Percentiles rank a stretch among this genome's conserved stretches.
Conservation (phyloP, 2,329 filamentous ascomycete genomes). For the Claviceps arundinis region DNA sequence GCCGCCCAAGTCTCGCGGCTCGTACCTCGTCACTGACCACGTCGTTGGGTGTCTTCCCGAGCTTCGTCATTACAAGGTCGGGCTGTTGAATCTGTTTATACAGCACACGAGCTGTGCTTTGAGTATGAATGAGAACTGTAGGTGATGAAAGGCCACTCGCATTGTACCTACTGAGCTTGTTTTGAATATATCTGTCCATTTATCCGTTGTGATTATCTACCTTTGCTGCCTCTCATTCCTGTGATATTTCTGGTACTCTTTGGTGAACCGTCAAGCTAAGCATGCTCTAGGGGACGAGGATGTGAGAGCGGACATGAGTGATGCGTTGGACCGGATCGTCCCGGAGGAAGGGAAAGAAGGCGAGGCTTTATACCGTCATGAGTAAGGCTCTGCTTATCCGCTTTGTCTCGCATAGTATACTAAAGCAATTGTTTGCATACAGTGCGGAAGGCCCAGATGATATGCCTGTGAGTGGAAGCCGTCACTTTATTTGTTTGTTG, state of each 20-base stretch:
- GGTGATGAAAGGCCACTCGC: slow-evolving; percentile 3
- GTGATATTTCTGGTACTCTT: neutral
- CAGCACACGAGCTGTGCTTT: slow-evolving; percentile 92
- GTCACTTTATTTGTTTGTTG: neutral
- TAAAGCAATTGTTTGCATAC: neutral
- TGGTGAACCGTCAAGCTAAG: neutral
- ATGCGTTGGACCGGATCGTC: slow-evolving; percentile 81
- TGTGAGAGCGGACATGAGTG: slow-evolving; percentile 87
- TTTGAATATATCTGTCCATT: neutral
- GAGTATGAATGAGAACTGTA: slow-evolving; percentile 81
- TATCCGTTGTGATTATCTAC: neutral
- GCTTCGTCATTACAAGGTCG: slow-evolving; percentile 70
- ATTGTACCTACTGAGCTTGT: too few relatives aligned
- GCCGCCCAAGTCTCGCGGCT: slow-evolving; percentile 63
- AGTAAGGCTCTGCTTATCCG: slow-evolving; percentile 14
- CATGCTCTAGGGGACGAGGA: slow-evolving; percentile 47
- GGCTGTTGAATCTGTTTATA: slow-evolving; percentile 77
- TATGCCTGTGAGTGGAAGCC: slow-evolving; percentile 59
- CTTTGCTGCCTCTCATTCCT: neutral
- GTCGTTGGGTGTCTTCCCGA: slow-evolving; percentile 63
- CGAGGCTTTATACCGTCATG: slow-evolving; percentile 66
- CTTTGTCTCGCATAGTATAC: neutral
- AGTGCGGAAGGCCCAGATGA: slow-evolving; percentile 80
- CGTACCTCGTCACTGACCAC: slow-evolving; percentile 76
- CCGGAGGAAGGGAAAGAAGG: slow-evolving; percentile 63